Conservation (phyloP, 179 eudicot genomes). For the Gypsophila paniculata region DNA sequence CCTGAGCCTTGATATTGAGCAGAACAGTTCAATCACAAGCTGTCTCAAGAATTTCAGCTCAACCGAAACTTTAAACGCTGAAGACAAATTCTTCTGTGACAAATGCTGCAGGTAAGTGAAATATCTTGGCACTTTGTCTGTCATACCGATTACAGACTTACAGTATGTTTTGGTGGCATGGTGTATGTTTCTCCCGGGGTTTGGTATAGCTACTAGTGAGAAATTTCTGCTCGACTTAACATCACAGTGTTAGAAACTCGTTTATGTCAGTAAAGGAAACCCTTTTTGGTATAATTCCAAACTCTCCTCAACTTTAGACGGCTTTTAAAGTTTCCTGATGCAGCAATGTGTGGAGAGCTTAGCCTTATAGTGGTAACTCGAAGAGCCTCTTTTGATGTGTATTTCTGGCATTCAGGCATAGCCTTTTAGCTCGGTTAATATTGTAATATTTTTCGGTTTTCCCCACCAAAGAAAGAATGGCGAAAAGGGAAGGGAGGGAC, state of each 20-base stretch:
- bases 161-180: not conserved
- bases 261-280: too few relatives aligned
- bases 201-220: not conserved
- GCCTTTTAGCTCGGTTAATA: too few relatives aligned
- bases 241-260: too few relatives aligned
- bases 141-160: not conserved
- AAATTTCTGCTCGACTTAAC: too few relatives aligned
- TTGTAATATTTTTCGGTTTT: too few relatives aligned
- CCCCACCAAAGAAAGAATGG: too few relatives aligned
- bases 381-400: too few relatives aligned
- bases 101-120: conserved; percentile 76
- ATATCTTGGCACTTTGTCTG: conserved; percentile 5
- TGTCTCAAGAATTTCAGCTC: conserved; percentile 88
- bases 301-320: not conserved
- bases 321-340: not conserved
- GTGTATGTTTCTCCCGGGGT: not conserved
- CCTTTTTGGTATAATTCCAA: too few relatives aligned
- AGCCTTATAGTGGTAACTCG: too few relatives aligned
- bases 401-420: too few relatives aligned
- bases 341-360: too few relatives aligned
- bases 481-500: too few relatives aligned
- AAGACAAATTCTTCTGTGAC: conserved; percentile 90
- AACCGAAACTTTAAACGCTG: conserved; percentile 81
- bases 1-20: conserved; percentile 89
- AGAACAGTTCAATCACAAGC: conserved; percentile 84